A percentile compares a stretch with the other conserved stretches of the same genome.
phyloP scores from a whole-genome alignment of 768 basidiomycete genomes.

The Auriscalpium microsporum region DNA sequence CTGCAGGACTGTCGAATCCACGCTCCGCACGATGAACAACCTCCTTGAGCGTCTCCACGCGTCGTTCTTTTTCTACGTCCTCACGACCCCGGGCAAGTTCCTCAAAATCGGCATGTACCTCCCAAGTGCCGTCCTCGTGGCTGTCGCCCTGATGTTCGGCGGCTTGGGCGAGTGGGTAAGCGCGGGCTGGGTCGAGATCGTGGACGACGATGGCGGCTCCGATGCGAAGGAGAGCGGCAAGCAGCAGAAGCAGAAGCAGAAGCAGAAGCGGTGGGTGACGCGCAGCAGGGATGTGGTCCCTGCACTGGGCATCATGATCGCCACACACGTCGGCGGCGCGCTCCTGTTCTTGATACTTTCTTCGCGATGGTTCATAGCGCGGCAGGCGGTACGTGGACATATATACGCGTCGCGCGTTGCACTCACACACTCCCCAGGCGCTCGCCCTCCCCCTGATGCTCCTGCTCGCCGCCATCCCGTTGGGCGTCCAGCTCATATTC shows the following conservation, averaged over 20 bases:
- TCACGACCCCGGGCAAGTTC: conserved; percentile 58
- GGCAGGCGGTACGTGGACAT: conserved; percentile 30
- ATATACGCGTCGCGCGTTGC: neutral
- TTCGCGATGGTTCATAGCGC: conserved; percentile 34
- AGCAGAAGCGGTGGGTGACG: conserved; percentile 30
- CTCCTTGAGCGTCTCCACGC: conserved; percentile 93
- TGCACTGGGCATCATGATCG: conserved; percentile 43
- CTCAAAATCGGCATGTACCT: conserved; percentile 88
- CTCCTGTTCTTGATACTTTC: conserved; percentile 42
- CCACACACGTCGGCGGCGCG: conserved; percentile 48
- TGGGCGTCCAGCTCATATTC: too few relatives aligned
- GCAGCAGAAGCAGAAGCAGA: neutral
- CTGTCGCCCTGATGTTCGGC: conserved; percentile 76
- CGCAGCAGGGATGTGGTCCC: conserved; percentile 47
- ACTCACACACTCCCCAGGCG: neutral
- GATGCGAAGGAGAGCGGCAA: neutral
- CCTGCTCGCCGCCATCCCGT: conserved; percentile 15
- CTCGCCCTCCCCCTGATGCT: conserved; percentile 27
- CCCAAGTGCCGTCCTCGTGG: conserved; percentile 78
- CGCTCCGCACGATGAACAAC: conserved; percentile 86
- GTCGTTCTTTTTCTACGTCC: conserved; percentile 94
- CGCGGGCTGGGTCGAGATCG: conserved; percentile 42
- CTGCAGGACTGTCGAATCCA: conserved; percentile 73
- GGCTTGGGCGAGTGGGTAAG: conserved; percentile 71
- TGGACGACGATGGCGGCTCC: neutral